Evolutionary conservation across 768 basidiomycete genomes (phyloP).

Genomic region (Tylopilus vinaceipallidus): DNA sequence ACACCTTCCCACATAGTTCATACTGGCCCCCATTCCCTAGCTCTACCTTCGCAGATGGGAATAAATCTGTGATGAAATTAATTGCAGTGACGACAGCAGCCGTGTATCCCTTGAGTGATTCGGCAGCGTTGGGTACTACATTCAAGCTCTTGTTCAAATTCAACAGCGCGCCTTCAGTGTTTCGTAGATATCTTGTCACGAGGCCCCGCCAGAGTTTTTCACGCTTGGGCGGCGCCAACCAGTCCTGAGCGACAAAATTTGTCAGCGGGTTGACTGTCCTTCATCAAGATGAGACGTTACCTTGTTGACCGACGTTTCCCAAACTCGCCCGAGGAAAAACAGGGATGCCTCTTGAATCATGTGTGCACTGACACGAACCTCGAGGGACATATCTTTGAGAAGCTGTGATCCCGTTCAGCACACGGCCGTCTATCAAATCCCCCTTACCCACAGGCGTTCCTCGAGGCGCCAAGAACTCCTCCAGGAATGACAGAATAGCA

Average conservation of each 20-base stretch:
- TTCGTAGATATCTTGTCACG: slow-evolving; percentile 20
- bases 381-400: slow-evolving; percentile 18
- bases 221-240: slow-evolving; percentile 21
- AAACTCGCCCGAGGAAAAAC: slow-evolving; percentile 17
- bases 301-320: slow-evolving; percentile 5
- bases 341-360: slow-evolving; percentile 27
- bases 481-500: slow-evolving; percentile 24
- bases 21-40: slow-evolving; percentile 15
- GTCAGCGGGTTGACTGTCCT: no score
- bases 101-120: slow-evolving; percentile 16
- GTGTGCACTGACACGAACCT: slow-evolving; percentile 12
- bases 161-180: slow-evolving; percentile 20
- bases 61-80: slow-evolving; percentile 21
- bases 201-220: slow-evolving; percentile 20
- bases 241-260: slow-evolving; percentile 14
- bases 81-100: slow-evolving; percentile 18
- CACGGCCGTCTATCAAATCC: neutral
- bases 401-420: slow-evolving; percentile 9
- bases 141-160: slow-evolving; percentile 6
- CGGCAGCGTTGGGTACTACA: slow-evolving; percentile 12
- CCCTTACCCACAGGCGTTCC: slow-evolving; percentile 13
- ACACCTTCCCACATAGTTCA: slow-evolving; percentile 22
- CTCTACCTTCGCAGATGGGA: slow-evolving; percentile 15
- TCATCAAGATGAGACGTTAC: slow-evolving; percentile 3
- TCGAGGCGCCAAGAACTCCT: slow-evolving; percentile 17